phyloP scores from a whole-genome alignment of 78 protist species.

The Chrysochromulina tobinii region DNA sequence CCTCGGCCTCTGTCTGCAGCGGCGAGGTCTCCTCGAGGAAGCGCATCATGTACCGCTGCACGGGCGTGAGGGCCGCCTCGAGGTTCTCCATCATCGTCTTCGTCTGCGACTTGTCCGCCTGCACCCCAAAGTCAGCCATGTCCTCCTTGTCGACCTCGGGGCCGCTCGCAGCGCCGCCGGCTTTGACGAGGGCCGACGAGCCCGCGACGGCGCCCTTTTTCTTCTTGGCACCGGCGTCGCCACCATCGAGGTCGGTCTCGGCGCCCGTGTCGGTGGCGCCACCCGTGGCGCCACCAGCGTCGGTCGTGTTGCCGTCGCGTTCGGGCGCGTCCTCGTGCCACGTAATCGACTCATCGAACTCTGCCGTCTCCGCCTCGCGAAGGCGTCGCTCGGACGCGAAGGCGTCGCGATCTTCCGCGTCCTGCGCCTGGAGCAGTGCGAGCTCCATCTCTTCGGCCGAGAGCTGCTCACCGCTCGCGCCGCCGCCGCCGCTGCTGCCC shows the following conservation, averaged over 20 bases:
- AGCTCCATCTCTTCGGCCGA: background rate
- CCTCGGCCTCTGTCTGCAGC: background rate
- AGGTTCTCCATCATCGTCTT: background rate
- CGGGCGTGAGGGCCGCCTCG: constrained; percentile 8
- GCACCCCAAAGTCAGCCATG: background rate
- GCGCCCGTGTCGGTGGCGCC: too few relatives aligned
- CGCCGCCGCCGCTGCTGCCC: too few relatives aligned
- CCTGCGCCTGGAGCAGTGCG: background rate
- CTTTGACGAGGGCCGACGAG: background rate
- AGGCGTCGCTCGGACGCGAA: background rate
- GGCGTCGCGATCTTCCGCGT: constrained; percentile 8
- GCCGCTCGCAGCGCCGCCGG: background rate
- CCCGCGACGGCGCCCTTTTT: background rate
- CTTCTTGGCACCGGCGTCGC: background rate
- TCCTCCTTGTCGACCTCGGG: background rate
- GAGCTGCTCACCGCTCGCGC: background rate
- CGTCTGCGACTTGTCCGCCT: background rate
- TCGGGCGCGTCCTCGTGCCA: background rate
- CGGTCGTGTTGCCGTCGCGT: too few relatives aligned
- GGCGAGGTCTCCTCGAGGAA: background rate
- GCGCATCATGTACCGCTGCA: constrained; percentile 1
- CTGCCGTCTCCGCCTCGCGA: background rate
- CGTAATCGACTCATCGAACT: constrained; percentile 15
- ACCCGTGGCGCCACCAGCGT: too few relatives aligned
- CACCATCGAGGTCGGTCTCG: too few relatives aligned